Evolutionary conservation across 176 grass and related monocot species (phyloP).

Genomic region (Rhynchospora pubera): DNA sequence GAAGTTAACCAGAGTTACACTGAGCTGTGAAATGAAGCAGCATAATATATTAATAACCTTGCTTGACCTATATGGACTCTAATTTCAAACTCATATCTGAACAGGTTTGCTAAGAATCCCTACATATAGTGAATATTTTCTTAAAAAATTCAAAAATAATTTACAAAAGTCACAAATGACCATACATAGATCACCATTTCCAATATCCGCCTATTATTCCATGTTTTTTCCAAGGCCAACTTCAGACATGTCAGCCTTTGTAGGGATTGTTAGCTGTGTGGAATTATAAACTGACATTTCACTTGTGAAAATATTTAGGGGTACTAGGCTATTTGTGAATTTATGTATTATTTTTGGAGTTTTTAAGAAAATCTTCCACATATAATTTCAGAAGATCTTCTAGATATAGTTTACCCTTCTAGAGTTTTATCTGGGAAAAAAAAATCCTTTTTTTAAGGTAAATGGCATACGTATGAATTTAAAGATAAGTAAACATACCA

Average conservation of each 20-base stretch:
- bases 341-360: not conserved
- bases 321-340: too few species aligned
- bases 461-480: not conserved
- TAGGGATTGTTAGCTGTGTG: too few species aligned
- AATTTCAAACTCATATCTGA: not conserved
- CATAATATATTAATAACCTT: not conserved
- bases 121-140: too few species aligned
- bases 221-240: too few species aligned
- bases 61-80: not conserved
- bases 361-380: not conserved
- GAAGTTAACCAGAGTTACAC: not conserved
- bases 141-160: too few species aligned
- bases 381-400: slow-evolving; percentile 8
- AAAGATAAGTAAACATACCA: slow-evolving; percentile 33
- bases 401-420: slow-evolving; percentile 2
- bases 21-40: not conserved
- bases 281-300: too few species aligned
- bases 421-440: not conserved
- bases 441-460: not conserved
- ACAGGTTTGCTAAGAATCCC: not conserved
- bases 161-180: too few species aligned
- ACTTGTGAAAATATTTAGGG: too few species aligned
- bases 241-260: too few species aligned
- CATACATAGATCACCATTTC: too few species aligned
- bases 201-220: too few species aligned